Evolutionary conservation across 1,139 yeast genomes (phyloP), one percentile per base, ranked within the genome.

Genomic region (Candida freyschussii): DNA sequence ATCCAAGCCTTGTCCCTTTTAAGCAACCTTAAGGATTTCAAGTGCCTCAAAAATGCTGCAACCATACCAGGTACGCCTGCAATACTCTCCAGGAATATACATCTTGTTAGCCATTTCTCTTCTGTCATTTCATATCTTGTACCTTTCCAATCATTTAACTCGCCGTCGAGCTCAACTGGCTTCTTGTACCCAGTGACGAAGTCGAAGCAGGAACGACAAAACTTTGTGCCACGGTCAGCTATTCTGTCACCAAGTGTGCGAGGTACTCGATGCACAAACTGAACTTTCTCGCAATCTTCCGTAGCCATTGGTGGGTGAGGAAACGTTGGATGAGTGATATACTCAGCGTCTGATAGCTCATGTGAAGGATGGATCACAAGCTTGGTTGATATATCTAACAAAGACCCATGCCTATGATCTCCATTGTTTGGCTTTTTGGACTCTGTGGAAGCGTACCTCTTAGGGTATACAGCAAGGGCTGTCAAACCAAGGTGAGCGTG

Each of bases 51-150:
- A 54, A 78, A 78, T 1, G 81, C 79, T 10, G 85, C 91, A 24
- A 78, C 83, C 65, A 78, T 73, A 9, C 91, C 89, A 1, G 91
- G 91, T 13, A 81, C 84, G 11, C 86, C 89, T 7, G 91, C 91
- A 37, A 81, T 66, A 40, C 80, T 70, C 56, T 81, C 91, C 43
- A 81, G 66, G 50, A 81, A 79, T 24, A 81, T 73, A 39, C 72
- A 62, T 36, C 91, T 57, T n/a, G 78, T 73, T 34, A 81, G 50
- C 89, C 89, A 81, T 50, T 77, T 75, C 33, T 62, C 63, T 24
- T 72, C 74, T 3, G 80, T 75, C 83, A 80, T 75, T 27, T 59
- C 62, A 45, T 65, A 75, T 38, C 74, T 55, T 4, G 74, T 75
- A 34, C 65, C 62, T 39, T 58, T 57, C 33, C 65, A 63, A 32